These are phyloP conservation scores for Bassia scoparia DNA, from an alignment of 148 eudicot genomes.

Conservation along the genomic window DNA sequence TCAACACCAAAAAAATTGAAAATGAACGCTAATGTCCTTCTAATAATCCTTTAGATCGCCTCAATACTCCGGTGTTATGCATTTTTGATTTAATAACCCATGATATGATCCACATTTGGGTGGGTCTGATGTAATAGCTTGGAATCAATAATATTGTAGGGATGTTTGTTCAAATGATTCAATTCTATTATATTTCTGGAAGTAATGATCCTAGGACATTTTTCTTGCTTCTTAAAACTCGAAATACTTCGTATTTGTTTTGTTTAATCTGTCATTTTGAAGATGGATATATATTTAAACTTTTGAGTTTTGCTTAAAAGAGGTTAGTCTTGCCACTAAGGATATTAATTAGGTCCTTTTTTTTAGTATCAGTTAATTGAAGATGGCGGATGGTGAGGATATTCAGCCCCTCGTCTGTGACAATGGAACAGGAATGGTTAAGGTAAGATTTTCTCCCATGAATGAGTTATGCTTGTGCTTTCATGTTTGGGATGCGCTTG, in stretches of 20 bases:
- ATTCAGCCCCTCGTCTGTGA: conserved; percentile 51
- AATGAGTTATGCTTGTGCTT: background rate
- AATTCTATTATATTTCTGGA: background rate
- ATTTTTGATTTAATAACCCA: background rate
- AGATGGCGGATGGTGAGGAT: conserved; percentile 45
- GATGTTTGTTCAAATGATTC: too few relatives aligned
- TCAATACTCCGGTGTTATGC: background rate
- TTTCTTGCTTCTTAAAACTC: background rate
- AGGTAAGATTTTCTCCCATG: conserved; percentile 23
- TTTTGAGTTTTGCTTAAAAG: background rate
- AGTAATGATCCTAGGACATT: background rate
- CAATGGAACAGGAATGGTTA: conserved; percentile 50
- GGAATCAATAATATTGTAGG: too few relatives aligned
- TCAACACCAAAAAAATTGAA: background rate
- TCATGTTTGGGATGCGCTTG: too few relatives aligned
- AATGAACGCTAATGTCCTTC: background rate
- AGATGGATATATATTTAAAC: background rate
- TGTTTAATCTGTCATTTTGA: background rate
- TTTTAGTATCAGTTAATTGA: conserved; percentile 14
- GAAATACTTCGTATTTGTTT: background rate
- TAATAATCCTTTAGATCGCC: background rate
- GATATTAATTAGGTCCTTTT: background rate
- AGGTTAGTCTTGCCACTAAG: background rate
- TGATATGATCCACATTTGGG: conserved; percentile 3
- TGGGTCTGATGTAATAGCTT: background rate